Base-by-base conservation (phyloP, 108 stramenopile genomes). In the Cylindrotheca closterium region DNA sequence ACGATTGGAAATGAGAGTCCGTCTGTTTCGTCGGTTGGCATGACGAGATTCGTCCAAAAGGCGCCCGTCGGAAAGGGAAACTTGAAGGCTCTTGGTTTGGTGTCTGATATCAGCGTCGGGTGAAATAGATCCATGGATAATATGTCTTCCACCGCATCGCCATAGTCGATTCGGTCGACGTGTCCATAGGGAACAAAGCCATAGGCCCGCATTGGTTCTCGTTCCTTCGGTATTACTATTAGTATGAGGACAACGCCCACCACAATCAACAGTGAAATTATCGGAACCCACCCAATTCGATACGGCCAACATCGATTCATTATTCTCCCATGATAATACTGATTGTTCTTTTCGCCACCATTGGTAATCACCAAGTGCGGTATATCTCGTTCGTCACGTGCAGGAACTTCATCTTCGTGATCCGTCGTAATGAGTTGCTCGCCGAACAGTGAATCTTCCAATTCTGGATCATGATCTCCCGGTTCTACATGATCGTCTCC, bases 41-140 rank as follows among this genome's bases (percentile, higher is more conserved):
- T 31, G 25, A 93, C 86, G 22, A 93, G 79, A 64, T 93, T 93
- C 17, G 86, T 91, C 92, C 92, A 93, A 61, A 93, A 93, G 33
- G 89, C 86, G 8, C 92, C 92, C 1, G 89, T 89, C 0, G 92
- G 92, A 74, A 93, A 91, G n/a, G 92, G 86, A 50, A 87, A 70
- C 22, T 30, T 50, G 51, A 79, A 81, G n/a, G 55, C 49, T 1
- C 47, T 32, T 61, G 50, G 51, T 46, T 60, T 10, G 1, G 30
- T 5, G 8, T 70, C 12, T 47, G 81, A 68, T 19, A 88, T 32
- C 22, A 89, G 64, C 21, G 46, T 75, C n/a, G 86, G 86, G 68
- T 89, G 67, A 49, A 93, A 89, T 24, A 93, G 60, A 17, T 76
- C 59, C 53, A 66, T 70, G 34, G 86, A 70, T 1, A 93, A 47